Base-by-base conservation (phyloP, 208 protist species). In the Endotrypanum monterogeii region DNA sequence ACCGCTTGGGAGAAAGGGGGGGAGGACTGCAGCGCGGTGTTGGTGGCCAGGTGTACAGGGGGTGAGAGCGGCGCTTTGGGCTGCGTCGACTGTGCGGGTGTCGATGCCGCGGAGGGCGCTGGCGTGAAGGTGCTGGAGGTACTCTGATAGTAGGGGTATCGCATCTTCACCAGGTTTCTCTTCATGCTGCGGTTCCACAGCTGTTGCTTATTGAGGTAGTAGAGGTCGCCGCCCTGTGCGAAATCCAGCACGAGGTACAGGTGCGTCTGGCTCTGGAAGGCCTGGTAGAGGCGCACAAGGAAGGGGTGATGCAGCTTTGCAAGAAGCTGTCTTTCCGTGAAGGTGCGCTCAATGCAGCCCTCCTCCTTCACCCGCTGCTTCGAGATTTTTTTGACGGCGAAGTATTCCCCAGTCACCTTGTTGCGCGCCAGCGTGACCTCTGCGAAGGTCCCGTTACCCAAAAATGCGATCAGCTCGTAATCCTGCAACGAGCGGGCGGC, bases 191-290 rank as follows among this genome's bases (percentile, higher is more conserved):
- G 72, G 61, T 93, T 56, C 90, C 92, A 96, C 35, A 88, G 76
- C 68, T 88, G 91, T 50, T 85, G 80, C 61, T 78, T 51, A 25
- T 86, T 80, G 63, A 94, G 88, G 73, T 88, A 88, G 67, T 89
- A 97, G 32, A 97, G 76, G 71, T 97, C 92, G 14, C 92, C 92
- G 61, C 92, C 92, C 44, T 94, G 89, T 16, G 90, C 92, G 67
- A 97, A 93, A 63, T 97, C 87, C 6, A 97, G 77, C 20, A 97
- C 83, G 25, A 97, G 82, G 77, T 97, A 97, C 9, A 97, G 78
- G 73, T 94, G 85, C 55, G 86, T 87, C 35, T 81, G 82, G 50
- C 89, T 94, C 82, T 97, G 92, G 73, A 97, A 94, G 66, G 92
- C 90, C 65, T 89, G 86, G 66, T 95, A 85, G 5, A 97, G 81